Base-by-base conservation (phyloP, 805 yeast genomes). In the Myxozyma vanderwaltii region DNA sequence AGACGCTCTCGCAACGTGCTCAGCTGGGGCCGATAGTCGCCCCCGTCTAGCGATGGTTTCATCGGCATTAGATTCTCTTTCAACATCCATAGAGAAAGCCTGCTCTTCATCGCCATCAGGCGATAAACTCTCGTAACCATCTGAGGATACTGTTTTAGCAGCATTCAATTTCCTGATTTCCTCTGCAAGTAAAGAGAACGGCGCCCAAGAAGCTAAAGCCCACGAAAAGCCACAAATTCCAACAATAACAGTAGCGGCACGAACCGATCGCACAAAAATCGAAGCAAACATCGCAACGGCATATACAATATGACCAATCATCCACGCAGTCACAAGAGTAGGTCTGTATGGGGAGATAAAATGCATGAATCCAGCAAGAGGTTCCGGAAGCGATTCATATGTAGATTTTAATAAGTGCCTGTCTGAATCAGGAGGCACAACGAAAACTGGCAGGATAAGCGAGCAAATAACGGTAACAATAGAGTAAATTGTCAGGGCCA, bases 191-290 rank as follows among this genome's bases (percentile, higher is more conserved):
- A 63, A 27, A 13, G 66, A 52, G 38, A 39, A 63, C 31, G 66
- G 66, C 44, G 66, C 66, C 66, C 66, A 63, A 17, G 66, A 52
- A 2, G 62, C 33, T 27, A 63, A 31, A 17, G 65, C 65, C 66
- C 66, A 63, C n/a, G 65, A 56, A 35, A 63, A 56, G 3, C 66
- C 66, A 35, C 66, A 63, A 23, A 63, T 31, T 12, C 63, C 65
- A 26, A 63, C 60, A 13, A 63, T 44, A 35, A 56, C 31, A 10
- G 65, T 63, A n/a, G 66, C 66, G 1, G 44, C 51, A 8, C 43
- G 48, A 12, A 63, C 66, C 2, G 64, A 59, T 7, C 38, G 45
- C 13, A 64, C 66, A 24, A 59, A 63, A 23, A 60, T 36, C 10
- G 64, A 53, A 19, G 51, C 51, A 43, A 63, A 64, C 67, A 64